These are phyloP conservation scores for Quercus rubra DNA, from an alignment of 306 rosid species.

Conservation along the genomic window DNA sequence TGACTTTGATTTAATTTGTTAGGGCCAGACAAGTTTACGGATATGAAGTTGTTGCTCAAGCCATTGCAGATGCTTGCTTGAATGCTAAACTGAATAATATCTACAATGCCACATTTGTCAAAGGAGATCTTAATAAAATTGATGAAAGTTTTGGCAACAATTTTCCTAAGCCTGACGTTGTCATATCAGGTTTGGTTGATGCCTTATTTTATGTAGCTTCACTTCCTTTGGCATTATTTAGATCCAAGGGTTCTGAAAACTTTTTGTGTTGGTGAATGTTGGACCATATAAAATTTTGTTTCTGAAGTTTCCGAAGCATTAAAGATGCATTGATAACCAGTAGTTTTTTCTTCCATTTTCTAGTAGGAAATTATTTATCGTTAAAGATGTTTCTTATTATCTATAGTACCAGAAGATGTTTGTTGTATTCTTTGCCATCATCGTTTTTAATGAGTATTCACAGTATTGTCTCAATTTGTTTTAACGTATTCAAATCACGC, in stretches of 20 bases:
- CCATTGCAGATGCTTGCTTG: conserved; percentile 76
- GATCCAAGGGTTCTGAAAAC: neutral
- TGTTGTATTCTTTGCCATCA: no score
- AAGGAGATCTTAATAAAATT: conserved; percentile 91
- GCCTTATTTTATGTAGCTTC: neutral
- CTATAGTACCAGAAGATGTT: no score
- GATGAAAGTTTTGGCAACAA: conserved; percentile 77
- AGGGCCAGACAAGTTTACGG: conserved; percentile 90
- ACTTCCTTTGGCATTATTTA: neutral
- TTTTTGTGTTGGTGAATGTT: neutral
- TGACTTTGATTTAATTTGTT: conserved; percentile 15
- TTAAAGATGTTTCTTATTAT: no score
- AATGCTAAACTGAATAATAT: conserved; percentile 75
- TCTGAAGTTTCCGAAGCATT: no score
- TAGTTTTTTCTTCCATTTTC: no score
- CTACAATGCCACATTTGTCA: conserved; percentile 80
- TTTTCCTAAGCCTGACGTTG: conserved; percentile 87
- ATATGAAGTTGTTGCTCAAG: conserved; percentile 90
- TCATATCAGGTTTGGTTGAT: conserved; percentile 68
- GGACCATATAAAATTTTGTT: no score
- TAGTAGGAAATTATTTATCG: no score
- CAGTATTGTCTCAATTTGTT: conserved; percentile 13
- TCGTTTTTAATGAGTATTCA: conserved; percentile 11
- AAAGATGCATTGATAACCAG: no score
- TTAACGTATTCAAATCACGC: conserved; percentile 14